These are phyloP conservation scores for Isatis lusitanica DNA, from an alignment of 441 rosid species.

Conservation along the genomic window DNA sequence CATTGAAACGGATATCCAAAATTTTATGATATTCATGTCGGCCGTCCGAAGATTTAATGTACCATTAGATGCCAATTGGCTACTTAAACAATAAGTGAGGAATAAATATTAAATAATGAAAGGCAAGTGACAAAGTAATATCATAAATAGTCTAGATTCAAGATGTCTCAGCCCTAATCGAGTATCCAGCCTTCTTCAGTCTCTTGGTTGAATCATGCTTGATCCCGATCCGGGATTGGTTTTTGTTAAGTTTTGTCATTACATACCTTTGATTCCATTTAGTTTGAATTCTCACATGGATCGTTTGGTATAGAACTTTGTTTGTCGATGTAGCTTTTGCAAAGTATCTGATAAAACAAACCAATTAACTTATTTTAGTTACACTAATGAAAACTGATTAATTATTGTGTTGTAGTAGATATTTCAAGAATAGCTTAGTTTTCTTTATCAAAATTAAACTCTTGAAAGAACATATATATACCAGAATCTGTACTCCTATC, in stretches of 20 bases:
- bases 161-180: background rate
- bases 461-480: background rate
- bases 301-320: background rate
- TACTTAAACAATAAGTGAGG: background rate
- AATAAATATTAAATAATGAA: background rate
- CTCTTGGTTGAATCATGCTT: background rate
- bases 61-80: constrained; percentile 13
- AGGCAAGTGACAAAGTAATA: background rate
- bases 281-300: background rate
- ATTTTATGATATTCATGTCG: constrained; percentile 30
- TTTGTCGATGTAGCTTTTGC: background rate
- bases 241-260: background rate
- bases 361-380: background rate
- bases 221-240: background rate
- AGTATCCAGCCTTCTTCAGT: background rate
- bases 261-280: background rate
- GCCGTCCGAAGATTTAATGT: constrained; percentile 20
- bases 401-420: background rate
- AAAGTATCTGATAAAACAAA: background rate
- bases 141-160: constrained; percentile 3
- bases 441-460: background rate
- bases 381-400: background rate
- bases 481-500: background rate
- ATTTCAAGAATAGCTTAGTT: background rate
- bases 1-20: constrained; percentile 16